A percentile compares a stretch with the other conserved stretches of the same genome.
These are phyloP conservation scores for Tulasnella sp. DNA, from an alignment of 768 basidiomycete species.

Conservation along the genomic window DNA sequence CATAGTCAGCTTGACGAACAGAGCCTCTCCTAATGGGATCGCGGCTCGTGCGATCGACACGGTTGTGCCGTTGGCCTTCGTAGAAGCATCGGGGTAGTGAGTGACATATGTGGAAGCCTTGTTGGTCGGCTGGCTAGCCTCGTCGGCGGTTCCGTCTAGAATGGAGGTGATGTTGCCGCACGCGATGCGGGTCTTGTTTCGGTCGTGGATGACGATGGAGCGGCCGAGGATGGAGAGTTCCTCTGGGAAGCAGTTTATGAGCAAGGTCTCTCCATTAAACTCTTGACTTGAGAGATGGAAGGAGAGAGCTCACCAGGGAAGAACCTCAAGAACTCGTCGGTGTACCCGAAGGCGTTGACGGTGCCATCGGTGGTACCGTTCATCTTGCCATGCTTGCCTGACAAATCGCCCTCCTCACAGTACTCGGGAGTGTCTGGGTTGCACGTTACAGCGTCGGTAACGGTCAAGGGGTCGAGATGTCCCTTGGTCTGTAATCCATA, in stretches of 20 bases:
- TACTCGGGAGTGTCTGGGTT: constrained; percentile 14
- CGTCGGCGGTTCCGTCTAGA: constrained; percentile 23
- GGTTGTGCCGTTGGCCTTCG: constrained; percentile 16
- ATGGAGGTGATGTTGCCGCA: constrained; percentile 33
- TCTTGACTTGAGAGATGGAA: too few relatives aligned
- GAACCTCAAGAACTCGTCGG: constrained; percentile 18
- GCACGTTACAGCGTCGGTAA: constrained; percentile 17
- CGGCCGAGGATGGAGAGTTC: constrained; percentile 31
- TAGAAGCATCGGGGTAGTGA: constrained; percentile 5
- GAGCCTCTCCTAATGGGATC: not conserved
- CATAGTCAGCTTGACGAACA: constrained; percentile 1
- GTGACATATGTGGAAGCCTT: constrained; percentile 16
- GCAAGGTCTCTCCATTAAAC: not conserved
- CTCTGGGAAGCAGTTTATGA: not conserved
- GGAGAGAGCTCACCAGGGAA: constrained; percentile 31
- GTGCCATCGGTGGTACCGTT: not conserved
- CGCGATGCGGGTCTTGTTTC: constrained; percentile 29
- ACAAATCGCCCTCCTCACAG: constrained; percentile 25
- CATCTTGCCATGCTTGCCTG: constrained; percentile 25
- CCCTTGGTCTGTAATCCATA: constrained; percentile 1
- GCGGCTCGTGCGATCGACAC: not conserved
- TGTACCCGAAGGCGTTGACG: not conserved
- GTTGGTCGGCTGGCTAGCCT: not conserved
- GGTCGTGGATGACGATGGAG: constrained; percentile 24
- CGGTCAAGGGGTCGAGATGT: constrained; percentile 25